phyloP scores from a whole-genome alignment of 352 stramenopile genomes.

The Phytopythium aichiense region DNA sequence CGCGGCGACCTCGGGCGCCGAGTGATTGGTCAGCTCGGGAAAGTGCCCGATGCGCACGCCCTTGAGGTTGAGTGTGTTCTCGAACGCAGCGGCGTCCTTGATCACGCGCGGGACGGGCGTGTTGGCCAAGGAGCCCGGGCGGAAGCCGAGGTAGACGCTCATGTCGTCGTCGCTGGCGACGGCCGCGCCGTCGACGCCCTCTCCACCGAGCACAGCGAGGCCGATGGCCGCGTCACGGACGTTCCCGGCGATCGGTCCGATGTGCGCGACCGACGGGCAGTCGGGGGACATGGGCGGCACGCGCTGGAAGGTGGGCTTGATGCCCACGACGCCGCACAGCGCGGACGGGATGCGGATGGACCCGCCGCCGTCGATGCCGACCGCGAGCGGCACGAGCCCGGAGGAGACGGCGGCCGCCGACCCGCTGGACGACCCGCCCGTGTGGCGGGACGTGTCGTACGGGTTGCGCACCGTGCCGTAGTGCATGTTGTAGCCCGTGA shows the following conservation, averaged over 20 bases:
- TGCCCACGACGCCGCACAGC: constrained; percentile 86
- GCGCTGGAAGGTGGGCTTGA: constrained; percentile 86
- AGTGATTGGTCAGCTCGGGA: constrained; percentile 67
- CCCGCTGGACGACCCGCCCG: constrained; percentile 89
- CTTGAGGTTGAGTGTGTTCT: constrained; percentile 47
- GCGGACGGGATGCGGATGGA: constrained; percentile 89
- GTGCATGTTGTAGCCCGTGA: constrained; percentile 80
- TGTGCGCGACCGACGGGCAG: constrained; percentile 64
- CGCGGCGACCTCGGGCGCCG: constrained; percentile 46
- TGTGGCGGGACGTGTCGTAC: constrained; percentile 81
- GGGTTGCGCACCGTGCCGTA: constrained; percentile 79
- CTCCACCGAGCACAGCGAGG: constrained; percentile 80
- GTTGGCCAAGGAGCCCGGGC: background rate
- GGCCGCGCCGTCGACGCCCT: constrained; percentile 18
- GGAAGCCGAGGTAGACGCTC: constrained; percentile 3
- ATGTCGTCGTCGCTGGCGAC: background rate
- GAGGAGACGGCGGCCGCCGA: constrained; percentile 84
- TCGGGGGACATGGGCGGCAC: constrained; percentile 52
- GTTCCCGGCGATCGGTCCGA: constrained; percentile 75
- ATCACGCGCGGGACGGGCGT: constrained; percentile 33
- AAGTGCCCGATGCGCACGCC: constrained; percentile 82
- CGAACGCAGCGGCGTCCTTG: constrained; percentile 47
- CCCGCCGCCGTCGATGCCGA: constrained; percentile 87
- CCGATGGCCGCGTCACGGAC: constrained; percentile 79
- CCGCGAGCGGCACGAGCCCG: constrained; percentile 82